phyloP scores from a whole-genome alignment of 208 protist genomes.

The Sergeia podlipaevii region DNA sequence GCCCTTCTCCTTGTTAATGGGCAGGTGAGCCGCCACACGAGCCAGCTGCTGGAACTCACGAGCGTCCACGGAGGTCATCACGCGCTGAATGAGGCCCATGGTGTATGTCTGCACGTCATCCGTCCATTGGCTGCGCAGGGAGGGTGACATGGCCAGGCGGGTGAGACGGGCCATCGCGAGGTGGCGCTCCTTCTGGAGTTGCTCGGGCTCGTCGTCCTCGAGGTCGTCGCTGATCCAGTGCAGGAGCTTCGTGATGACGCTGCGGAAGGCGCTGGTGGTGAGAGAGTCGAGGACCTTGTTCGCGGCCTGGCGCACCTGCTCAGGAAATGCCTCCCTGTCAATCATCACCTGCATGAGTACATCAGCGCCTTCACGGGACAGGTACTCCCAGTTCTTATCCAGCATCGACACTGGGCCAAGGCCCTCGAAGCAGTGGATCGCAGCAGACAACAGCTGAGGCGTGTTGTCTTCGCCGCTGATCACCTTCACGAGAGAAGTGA shows the following conservation, averaged over 20 bases:
- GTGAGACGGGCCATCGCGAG: constrained; percentile 56
- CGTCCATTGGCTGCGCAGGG: constrained; percentile 59
- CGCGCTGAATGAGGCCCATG: constrained; percentile 52
- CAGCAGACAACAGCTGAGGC: constrained; percentile 67
- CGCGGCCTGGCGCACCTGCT: constrained; percentile 58
- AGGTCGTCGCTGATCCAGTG: constrained; percentile 86
- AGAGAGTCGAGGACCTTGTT: constrained; percentile 68
- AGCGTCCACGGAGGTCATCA: constrained; percentile 63
- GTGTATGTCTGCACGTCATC: constrained; percentile 73
- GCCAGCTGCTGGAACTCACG: constrained; percentile 72
- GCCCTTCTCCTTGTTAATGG: constrained; percentile 47
- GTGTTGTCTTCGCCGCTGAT: constrained; percentile 72
- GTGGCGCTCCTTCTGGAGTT: constrained; percentile 76
- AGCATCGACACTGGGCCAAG: constrained; percentile 76
- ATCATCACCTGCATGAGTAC: constrained; percentile 87
- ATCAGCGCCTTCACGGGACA: constrained; percentile 82
- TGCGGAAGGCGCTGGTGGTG: constrained; percentile 60
- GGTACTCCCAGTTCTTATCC: constrained; percentile 78
- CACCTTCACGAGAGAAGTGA: constrained; percentile 79
- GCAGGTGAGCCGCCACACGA: constrained; percentile 48
- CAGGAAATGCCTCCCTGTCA: constrained; percentile 73
- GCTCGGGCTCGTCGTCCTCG: constrained; percentile 75
- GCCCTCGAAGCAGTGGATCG: constrained; percentile 68
- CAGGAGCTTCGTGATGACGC: constrained; percentile 79
- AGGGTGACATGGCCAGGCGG: constrained; percentile 29